Evolutionary conservation across 2,329 filamentous ascomycete genomes (phyloP), one percentile per base, ranked within the genome.

Genomic region (Colletotrichum noveboracense): DNA sequence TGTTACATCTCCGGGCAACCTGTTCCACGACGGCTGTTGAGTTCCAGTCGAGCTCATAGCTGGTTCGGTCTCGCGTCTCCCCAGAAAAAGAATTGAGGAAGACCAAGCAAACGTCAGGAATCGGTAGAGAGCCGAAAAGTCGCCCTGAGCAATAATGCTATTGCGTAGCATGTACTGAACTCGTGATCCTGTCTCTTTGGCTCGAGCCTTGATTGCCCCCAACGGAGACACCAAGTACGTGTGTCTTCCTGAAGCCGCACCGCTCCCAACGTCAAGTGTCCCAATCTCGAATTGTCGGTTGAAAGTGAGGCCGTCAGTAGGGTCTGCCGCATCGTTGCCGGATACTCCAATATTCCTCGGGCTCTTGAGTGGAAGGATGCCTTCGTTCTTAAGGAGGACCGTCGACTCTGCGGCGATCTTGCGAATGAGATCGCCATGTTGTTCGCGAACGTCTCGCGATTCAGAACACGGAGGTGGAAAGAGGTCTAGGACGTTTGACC

Each of bases 51-150:
- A 96, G 94, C 36, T 89, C 88, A 32, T 95, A 86, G 8, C 52
- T 56, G 52, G 90, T 86, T 61, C 91, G 88, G 75, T 95, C 89
- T 2, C 90, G 91, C 82, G 86, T 83, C 82, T 94, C 93, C 0
- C 91, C 91, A 6, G 93, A 91, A 82, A 93, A 94, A 7, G 88
- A 89, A 80, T 94, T 94, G 77, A 91, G 89, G 77, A 94, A 91
- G 0, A 93, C 90, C 4, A 93, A 83, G 77, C 95, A 97, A 32
- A 94, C 85, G 78, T 96, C 89, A 3, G 89, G 87, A 82, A 79
- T 89, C 85, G 9, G 62, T 89, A 85, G 4, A 93, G 88, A 2
- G 83, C 87, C 14, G 81, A 80, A 76, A 93, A 90, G 80, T 94
- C 92, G 82, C 71, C 85, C 84, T 10, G 88, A 84, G 79, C 77